Evolutionary conservation across 1,284 basidiomycete species (phyloP), one percentile per base, ranked within the genome.

Genomic region (Ceratobasidium sp.): DNA sequence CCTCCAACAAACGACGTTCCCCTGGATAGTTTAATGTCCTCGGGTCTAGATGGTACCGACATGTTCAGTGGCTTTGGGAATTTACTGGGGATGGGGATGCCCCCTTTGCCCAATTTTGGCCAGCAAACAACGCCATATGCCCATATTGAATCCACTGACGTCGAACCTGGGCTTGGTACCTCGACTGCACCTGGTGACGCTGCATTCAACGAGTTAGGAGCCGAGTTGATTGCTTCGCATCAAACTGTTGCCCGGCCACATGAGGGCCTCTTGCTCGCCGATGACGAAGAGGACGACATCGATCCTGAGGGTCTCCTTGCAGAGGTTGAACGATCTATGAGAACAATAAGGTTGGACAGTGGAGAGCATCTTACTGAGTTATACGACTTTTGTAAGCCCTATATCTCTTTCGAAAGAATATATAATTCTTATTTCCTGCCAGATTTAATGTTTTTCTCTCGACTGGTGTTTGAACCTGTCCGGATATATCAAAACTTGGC

Each of bases 281-380:
- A 66, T n/a, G 60, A 66, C 27, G 60, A 66, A 46, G 60, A 66
- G 39, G 60, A 66, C n/a, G 60, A 66, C 41, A 66, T 66, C 30
- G 60, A 66, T 46, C 60, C 60, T 27, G 60, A 66, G 25, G 60
- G 60, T 13, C 60, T 66, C 4, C 23, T 66, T 11, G 60, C 60
- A n/a, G 60, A 66, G 39, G 60, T 66, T 14, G 60, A 66, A 44
- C 49, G 50, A 46, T 66, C 60, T 29, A 66, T 66, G 60, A 66
- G 60, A 25, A 25, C 39, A 19, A 66, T 66, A 7, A 53, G 36
- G n/a, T 50, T 66, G 14, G 50, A 33, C 25, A 50, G 27, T 2
- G 60, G 50, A 41, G 60, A 66, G 21, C 50, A 66, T 19, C 52
- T 66, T 25, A 54, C 25, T 30, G 60, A 54, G 14, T 50, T 66